Conservation (phyloP, 441 rosid species). For the Macaranga tanarius region DNA sequence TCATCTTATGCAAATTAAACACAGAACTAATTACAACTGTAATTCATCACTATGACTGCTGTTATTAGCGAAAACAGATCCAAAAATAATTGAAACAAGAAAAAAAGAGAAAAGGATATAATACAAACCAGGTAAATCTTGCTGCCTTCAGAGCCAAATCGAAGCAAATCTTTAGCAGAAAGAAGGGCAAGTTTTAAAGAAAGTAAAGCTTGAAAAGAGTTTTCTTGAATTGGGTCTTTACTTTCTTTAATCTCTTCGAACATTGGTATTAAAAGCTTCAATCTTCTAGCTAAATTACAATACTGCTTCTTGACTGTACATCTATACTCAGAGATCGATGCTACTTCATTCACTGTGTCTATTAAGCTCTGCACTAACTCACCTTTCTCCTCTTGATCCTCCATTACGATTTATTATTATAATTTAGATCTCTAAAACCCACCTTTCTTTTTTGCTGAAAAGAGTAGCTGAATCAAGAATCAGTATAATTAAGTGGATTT, state of each 20-base stretch:
- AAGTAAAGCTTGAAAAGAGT: constrained; percentile 43
- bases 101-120: constrained; percentile 8
- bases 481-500: too few species aligned
- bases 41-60: background rate
- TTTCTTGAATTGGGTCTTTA: constrained; percentile 49
- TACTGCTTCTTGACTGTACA: constrained; percentile 64
- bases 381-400: constrained; percentile 47
- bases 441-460: too few species aligned
- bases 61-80: constrained; percentile 35
- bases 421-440: too few species aligned
- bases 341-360: constrained; percentile 60
- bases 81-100: constrained; percentile 5
- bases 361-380: constrained; percentile 50
- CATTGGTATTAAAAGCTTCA: constrained; percentile 80
- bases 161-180: constrained; percentile 68
- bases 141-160: constrained; percentile 69
- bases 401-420: background rate
- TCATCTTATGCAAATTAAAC: background rate
- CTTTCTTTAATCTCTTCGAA: constrained; percentile 80
- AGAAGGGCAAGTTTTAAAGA: constrained; percentile 50
- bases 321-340: constrained; percentile 52
- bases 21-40: background rate
- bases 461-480: too few species aligned
- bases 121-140: constrained; percentile 78
- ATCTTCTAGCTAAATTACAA: constrained; percentile 63